Evolutionary conservation across 345 rosid genomes (phyloP).

Genomic region (Aurinia saxatilis): DNA sequence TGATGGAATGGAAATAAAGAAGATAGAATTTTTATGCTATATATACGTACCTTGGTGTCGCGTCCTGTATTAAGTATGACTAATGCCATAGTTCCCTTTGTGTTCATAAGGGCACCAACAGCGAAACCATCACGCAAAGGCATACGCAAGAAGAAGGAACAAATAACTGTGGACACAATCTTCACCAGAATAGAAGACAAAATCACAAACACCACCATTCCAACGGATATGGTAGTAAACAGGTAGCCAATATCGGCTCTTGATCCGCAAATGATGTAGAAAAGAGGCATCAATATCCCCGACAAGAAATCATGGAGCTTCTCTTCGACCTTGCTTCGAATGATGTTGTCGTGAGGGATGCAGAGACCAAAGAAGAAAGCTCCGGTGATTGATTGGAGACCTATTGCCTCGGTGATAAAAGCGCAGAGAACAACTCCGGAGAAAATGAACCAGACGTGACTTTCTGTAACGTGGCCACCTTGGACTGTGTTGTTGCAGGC

Average conservation of each 20-base stretch:
- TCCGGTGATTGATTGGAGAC: conserved; percentile 48
- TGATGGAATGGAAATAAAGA: no score
- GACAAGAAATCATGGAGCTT: conserved; percentile 39
- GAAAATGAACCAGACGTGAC: conserved; percentile 37
- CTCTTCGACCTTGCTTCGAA: conserved; percentile 27
- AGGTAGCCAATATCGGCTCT: conserved; percentile 22
- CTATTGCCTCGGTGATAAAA: conserved; percentile 42
- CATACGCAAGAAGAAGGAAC: conserved; percentile 24
- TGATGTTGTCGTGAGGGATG: conserved; percentile 38
- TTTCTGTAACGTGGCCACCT: conserved; percentile 29
- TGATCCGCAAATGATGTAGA: conserved; percentile 39
- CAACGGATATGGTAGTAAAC: background rate
- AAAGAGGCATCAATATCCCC: conserved; percentile 42
- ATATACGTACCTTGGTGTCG: conserved; percentile 25
- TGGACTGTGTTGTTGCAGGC: conserved; percentile 13
- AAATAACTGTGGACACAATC: conserved; percentile 31
- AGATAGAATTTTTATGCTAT: no score
- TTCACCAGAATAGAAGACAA: conserved; percentile 27
- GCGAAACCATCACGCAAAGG: conserved; percentile 34
- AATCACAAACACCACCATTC: conserved; percentile 7
- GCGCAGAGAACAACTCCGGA: conserved; percentile 38
- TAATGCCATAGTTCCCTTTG: conserved; percentile 54
- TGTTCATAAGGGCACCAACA: conserved; percentile 58
- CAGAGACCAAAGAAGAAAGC: conserved; percentile 62
- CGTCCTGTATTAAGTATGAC: conserved; percentile 46